These are phyloP conservation scores for Suhomyces vadensis DNA, from an alignment of 805 yeast species.

Conservation along the genomic window DNA sequence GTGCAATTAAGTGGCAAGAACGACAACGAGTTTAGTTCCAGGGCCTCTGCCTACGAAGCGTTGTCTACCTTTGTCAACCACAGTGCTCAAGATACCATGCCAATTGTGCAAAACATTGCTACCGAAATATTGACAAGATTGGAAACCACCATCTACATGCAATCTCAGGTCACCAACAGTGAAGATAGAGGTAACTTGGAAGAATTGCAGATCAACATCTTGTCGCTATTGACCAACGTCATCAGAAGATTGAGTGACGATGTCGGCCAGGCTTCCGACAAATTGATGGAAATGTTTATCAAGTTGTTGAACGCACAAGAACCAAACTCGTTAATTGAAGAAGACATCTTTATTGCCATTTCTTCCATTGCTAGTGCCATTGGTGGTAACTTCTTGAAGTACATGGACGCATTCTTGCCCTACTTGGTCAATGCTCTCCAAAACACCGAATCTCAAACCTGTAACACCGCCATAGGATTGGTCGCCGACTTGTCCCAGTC, in stretches of 20 bases:
- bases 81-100: conserved; percentile 69
- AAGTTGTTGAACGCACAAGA: conserved; percentile 59
- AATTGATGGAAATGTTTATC: conserved; percentile 79
- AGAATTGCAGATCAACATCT: conserved; percentile 81
- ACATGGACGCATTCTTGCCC: conserved; percentile 82
- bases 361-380: conserved; percentile 85
- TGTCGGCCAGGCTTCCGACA: conserved; percentile 68
- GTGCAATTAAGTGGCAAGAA: conserved; percentile 64
- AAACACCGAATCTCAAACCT: conserved; percentile 80
- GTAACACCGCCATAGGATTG: conserved; percentile 89
- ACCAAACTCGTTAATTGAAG: conserved; percentile 82
- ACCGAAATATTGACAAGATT: conserved; percentile 71
- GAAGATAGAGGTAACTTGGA: conserved; percentile 80
- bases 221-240: conserved; percentile 77
- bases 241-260: conserved; percentile 76
- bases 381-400: conserved; percentile 68
- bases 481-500: conserved; percentile 94
- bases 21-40: conserved; percentile 83
- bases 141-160: conserved; percentile 62
- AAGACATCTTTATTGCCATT: conserved; percentile 89
- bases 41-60: conserved; percentile 98
- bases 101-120: conserved; percentile 70
- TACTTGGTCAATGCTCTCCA: conserved; percentile 75
- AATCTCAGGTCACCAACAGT: conserved; percentile 53
- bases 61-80: conserved; percentile 77